These are phyloP conservation scores for Penicillium lividum DNA, from an alignment of 495 filamentous ascomycete genomes.

Conservation along the genomic window DNA sequence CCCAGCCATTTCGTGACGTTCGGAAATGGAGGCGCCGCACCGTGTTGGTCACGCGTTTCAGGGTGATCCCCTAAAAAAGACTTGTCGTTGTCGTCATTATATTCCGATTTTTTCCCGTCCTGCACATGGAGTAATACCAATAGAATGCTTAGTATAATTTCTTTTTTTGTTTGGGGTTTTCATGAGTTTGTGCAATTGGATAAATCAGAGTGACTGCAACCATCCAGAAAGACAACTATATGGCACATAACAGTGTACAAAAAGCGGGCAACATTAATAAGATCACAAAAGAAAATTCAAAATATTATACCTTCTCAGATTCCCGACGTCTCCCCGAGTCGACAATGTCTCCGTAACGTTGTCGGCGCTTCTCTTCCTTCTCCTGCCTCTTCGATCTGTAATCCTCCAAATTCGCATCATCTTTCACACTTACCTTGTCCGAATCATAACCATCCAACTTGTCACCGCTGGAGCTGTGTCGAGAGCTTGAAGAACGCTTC, in stretches of 20 bases:
- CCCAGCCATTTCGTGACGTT: constrained; percentile 14
- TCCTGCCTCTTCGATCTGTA: constrained; percentile 39
- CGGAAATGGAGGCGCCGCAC: constrained; percentile 29
- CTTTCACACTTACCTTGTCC: constrained; percentile 27
- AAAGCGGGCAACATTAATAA: constrained; percentile 22
- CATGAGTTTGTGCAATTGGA: constrained; percentile 23
- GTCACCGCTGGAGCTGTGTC: constrained; percentile 37
- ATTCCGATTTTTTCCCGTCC: constrained; percentile 36
- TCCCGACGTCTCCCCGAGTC: constrained; percentile 35
- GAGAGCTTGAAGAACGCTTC: constrained; percentile 35
- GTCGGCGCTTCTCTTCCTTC: constrained; percentile 43
- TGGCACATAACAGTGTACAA: constrained; percentile 36
- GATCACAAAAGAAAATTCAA: constrained; percentile 34
- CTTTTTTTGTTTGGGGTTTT: constrained; percentile 19
- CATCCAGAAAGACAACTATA: constrained; percentile 29
- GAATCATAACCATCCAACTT: constrained; percentile 27
- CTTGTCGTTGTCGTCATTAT: constrained; percentile 35
- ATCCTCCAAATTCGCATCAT: constrained; percentile 37
- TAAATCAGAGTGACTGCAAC: constrained; percentile 15
- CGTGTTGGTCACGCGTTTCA: constrained; percentile 42
- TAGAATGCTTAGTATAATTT: constrained; percentile 40
- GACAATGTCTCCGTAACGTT: constrained; percentile 40
- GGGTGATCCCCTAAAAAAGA: constrained; percentile 55
- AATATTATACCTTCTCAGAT: constrained; percentile 51
- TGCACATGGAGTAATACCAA: constrained; percentile 40